phyloP scores from a whole-genome alignment of 2,329 filamentous ascomycete genomes.

The Pseudocercospora cruenta region DNA sequence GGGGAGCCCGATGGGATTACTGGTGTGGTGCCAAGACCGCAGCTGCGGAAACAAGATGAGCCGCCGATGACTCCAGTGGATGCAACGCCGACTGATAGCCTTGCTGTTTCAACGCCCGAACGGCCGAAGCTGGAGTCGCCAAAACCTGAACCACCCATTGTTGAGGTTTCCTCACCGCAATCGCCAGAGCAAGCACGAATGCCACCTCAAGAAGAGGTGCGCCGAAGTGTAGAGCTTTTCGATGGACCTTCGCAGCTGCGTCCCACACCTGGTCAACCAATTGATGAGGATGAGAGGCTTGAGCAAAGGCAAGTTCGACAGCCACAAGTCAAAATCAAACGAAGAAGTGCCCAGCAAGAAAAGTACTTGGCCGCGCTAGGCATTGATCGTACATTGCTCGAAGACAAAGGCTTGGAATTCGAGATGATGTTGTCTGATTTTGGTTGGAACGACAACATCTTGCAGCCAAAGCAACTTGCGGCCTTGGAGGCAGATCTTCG shows the following conservation, averaged over 20 bases:
- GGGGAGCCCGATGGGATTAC: constrained; percentile 84
- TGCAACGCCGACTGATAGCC: constrained; percentile 5
- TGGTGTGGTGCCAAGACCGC: constrained; percentile 80
- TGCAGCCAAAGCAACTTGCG: constrained; percentile 75
- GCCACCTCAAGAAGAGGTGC: constrained; percentile 8
- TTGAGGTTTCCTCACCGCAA: constrained; percentile 33
- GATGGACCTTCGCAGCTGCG: constrained; percentile 25
- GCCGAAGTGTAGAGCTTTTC: constrained; percentile 30
- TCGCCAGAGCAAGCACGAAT: constrained; percentile 29
- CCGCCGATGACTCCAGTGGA: constrained; percentile 17
- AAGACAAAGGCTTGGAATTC: constrained; percentile 77
- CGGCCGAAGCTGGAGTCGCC: neutral
- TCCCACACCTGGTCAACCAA: constrained; percentile 10
- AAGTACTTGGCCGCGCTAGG: constrained; percentile 79
- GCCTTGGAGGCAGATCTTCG: constrained; percentile 81
- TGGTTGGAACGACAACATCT: constrained; percentile 80
- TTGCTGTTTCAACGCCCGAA: constrained; percentile 3
- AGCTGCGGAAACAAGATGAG: constrained; percentile 25
- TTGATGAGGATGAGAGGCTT: constrained; percentile 22
- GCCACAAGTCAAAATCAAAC: constrained; percentile 47
- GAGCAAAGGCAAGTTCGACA: constrained; percentile 34
- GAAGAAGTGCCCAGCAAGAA: constrained; percentile 72
- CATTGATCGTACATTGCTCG: constrained; percentile 75
- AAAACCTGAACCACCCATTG: constrained; percentile 26
- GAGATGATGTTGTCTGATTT: constrained; percentile 82